These are phyloP conservation scores for Acidomyces sp. DNA, from an alignment of 495 filamentous ascomycete species.

Conservation along the genomic window DNA sequence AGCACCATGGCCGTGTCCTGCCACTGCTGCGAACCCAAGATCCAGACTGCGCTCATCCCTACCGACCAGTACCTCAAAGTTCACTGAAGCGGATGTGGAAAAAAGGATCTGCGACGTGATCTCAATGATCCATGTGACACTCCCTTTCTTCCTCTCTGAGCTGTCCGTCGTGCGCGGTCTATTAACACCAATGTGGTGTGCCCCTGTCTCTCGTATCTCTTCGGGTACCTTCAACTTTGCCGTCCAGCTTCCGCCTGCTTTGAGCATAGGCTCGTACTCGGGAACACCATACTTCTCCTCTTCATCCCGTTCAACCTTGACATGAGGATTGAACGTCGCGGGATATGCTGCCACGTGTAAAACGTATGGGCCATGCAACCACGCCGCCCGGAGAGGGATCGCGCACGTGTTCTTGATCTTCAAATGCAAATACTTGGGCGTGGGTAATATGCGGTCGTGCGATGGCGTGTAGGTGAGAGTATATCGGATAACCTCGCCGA, in stretches of 20 bases:
- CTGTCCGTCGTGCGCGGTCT: conserved; percentile 21
- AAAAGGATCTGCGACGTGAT: conserved; percentile 86
- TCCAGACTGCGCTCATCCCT: conserved; percentile 72
- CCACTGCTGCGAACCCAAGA: conserved; percentile 41
- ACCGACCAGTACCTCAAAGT: conserved; percentile 74
- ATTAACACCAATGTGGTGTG: conserved; percentile 2
- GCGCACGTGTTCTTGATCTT: conserved; percentile 86
- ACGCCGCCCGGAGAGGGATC: conserved; percentile 81
- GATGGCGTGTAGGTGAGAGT: conserved; percentile 89
- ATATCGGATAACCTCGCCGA: conserved; percentile 87
- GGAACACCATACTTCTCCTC: conserved; percentile 52
- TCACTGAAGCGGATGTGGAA: conserved; percentile 72
- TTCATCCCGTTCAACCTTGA: conserved; percentile 50
- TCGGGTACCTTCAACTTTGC: conserved; percentile 65
- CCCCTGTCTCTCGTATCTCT: conserved; percentile 42
- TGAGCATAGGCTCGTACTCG: conserved; percentile 90
- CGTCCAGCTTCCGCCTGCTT: conserved; percentile 77
- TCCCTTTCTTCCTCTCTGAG: conserved; percentile 23
- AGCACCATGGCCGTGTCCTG: conserved; percentile 33
- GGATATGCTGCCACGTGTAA: conserved; percentile 77
- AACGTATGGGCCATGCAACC: conserved; percentile 89
- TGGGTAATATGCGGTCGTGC: conserved; percentile 71
- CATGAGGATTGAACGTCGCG: conserved; percentile 62
- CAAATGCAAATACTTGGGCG: conserved; percentile 63
- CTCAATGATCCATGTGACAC: conserved; percentile 80